phyloP scores from a whole-genome alignment of 2,329 filamentous ascomycete genomes.

The Alternaria panax region DNA sequence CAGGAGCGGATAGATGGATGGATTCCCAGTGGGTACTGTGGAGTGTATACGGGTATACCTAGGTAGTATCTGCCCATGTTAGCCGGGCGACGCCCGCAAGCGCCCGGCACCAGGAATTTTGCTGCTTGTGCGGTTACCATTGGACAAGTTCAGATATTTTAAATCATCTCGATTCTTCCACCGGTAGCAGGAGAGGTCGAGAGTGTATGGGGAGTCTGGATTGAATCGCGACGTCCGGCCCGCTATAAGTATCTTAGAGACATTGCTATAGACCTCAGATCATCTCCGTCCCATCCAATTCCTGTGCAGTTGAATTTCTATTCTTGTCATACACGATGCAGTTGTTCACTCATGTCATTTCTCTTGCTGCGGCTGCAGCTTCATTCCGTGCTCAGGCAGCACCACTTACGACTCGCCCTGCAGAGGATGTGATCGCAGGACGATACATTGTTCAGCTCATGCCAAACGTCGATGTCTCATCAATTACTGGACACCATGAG shows the following conservation, averaged over 20 bases:
- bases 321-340: slow-evolving; percentile 25
- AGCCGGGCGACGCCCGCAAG: not conserved
- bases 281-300: not conserved
- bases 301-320: not conserved
- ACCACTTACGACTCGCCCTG: slow-evolving; percentile 19
- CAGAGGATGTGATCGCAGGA: slow-evolving; percentile 36
- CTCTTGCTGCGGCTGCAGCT: slow-evolving; percentile 28
- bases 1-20: not conserved
- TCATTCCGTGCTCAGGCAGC: slow-evolving; percentile 33
- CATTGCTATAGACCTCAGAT: not conserved
- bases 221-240: not conserved
- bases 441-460: slow-evolving; percentile 56
- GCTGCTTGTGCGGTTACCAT: slow-evolving; percentile 28
- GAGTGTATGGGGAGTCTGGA: not conserved
- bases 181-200: not conserved
- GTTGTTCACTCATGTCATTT: slow-evolving; percentile 31
- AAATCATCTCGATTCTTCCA: not conserved
- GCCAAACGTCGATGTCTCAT: slow-evolving; percentile 38
- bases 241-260: not conserved
- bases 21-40: not conserved
- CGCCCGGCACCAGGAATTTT: not conserved
- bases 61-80: not conserved
- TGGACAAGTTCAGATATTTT: not conserved
- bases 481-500: slow-evolving; percentile 32
- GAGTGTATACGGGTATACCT: not conserved